phyloP scores from a whole-genome alignment of 2,329 filamentous ascomycete genomes.

The Colletotrichum sp. region DNA sequence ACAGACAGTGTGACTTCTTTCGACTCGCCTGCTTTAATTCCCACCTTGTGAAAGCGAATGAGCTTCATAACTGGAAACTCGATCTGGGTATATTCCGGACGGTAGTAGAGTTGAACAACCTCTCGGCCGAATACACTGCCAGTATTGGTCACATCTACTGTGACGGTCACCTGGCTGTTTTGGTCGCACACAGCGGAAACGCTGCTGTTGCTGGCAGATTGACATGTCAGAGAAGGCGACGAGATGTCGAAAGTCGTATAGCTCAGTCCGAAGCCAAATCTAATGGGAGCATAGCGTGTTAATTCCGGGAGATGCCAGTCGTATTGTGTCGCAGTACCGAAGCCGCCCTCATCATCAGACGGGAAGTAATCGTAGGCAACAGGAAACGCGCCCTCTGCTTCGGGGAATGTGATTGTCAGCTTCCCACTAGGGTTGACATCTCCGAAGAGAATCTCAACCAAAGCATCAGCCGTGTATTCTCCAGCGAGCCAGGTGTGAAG shows the following conservation, averaged over 20 bases:
- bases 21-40: slow-evolving; percentile 42
- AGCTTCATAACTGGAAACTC: slow-evolving; percentile 48
- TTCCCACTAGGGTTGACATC: slow-evolving; percentile 58
- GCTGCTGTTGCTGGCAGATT: not conserved
- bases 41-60: slow-evolving; percentile 52
- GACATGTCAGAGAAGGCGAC: not conserved
- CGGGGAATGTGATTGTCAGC: slow-evolving; percentile 50
- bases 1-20: slow-evolving; percentile 37
- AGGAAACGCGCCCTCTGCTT: slow-evolving; percentile 50
- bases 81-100: slow-evolving; percentile 43
- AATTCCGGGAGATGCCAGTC: slow-evolving; percentile 46
- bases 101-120: slow-evolving; percentile 42
- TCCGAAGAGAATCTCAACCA: slow-evolving; percentile 68
- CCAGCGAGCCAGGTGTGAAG: slow-evolving; percentile 68
- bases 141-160: slow-evolving; percentile 49
- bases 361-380: slow-evolving; percentile 72
- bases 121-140: slow-evolving; percentile 40
- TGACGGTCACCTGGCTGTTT: slow-evolving; percentile 41
- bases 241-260: slow-evolving; percentile 68
- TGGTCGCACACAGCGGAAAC: slow-evolving; percentile 32
- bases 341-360: slow-evolving; percentile 62
- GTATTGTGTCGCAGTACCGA: slow-evolving; percentile 60
- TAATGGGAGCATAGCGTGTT: slow-evolving; percentile 49
- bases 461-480: slow-evolving; percentile 67
- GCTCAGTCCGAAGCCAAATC: slow-evolving; percentile 69